Conservation (phyloP, 2,329 filamentous ascomycete genomes). For the Calycina marina region DNA sequence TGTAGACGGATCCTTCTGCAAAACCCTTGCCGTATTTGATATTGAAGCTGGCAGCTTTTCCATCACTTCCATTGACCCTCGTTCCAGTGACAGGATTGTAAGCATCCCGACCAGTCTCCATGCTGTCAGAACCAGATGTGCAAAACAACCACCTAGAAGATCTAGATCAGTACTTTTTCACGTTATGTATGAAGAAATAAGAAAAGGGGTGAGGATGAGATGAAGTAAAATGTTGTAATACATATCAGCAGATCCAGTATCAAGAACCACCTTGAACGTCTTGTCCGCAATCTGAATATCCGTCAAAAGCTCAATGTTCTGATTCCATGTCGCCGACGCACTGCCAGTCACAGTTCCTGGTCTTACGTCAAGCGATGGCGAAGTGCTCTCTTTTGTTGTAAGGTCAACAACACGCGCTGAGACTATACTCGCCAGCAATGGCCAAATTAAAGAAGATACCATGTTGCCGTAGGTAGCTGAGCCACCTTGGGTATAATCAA, state of each 20-base stretch:
- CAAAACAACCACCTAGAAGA: slow-evolving; percentile 1
- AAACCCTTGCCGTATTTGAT: background rate
- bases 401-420: no score
- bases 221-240: background rate
- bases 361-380: no score
- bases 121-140: background rate
- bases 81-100: background rate
- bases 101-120: background rate
- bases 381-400: no score
- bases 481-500: no score
- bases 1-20: slow-evolving; percentile 1
- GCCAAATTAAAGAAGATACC: no score
- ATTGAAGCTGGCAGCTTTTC: background rate
- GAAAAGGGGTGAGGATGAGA: no score
- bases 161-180: background rate
- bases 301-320: background rate
- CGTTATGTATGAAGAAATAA: no score
- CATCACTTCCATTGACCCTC: background rate
- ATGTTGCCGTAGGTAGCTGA: no score
- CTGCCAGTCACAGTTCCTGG: background rate
- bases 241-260: slow-evolving; percentile 1
- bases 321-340: background rate
- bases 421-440: background rate
- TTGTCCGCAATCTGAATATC: slow-evolving; percentile 1
- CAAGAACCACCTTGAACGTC: background rate